phyloP scores from a whole-genome alignment of 768 basidiomycete genomes.

The Lactarius quietus region DNA sequence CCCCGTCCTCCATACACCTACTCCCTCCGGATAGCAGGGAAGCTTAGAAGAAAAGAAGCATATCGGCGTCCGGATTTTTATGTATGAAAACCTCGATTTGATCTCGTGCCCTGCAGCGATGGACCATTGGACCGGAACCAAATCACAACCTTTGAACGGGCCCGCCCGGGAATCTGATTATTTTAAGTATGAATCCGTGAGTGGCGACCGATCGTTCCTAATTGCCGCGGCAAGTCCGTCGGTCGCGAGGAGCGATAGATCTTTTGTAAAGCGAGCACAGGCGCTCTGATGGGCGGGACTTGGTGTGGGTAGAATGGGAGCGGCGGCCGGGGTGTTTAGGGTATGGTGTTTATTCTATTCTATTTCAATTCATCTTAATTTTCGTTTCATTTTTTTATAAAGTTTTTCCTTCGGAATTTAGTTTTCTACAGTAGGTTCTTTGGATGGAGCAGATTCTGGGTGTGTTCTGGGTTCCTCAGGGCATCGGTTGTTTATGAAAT shows the following conservation, averaged over 20 bases:
- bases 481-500: not conserved
- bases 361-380: not conserved
- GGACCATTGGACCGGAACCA: conserved; percentile 11
- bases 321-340: conserved; percentile 16
- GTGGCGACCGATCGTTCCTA: conserved; percentile 25
- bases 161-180: conserved; percentile 22
- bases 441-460: not conserved
- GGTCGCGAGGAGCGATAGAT: conserved; percentile 18
- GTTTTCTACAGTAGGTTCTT: not conserved
- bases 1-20: not conserved
- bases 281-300: conserved; percentile 3
- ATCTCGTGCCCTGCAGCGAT: conserved; percentile 7
- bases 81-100: conserved; percentile 2
- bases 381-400: not conserved
- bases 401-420: not conserved
- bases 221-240: conserved; percentile 27
- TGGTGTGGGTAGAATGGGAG: not conserved
- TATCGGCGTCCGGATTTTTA: conserved; percentile 16
- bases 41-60: conserved; percentile 16
- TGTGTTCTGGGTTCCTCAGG: not conserved
- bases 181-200: conserved; percentile 18
- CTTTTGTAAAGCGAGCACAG: not conserved
- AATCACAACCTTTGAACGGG: conserved; percentile 12
- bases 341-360: not conserved
- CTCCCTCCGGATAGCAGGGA: conserved; percentile 16